Conservation (phyloP, 2,329 filamentous ascomycete species). For the Claviceps pazoutovae region DNA sequence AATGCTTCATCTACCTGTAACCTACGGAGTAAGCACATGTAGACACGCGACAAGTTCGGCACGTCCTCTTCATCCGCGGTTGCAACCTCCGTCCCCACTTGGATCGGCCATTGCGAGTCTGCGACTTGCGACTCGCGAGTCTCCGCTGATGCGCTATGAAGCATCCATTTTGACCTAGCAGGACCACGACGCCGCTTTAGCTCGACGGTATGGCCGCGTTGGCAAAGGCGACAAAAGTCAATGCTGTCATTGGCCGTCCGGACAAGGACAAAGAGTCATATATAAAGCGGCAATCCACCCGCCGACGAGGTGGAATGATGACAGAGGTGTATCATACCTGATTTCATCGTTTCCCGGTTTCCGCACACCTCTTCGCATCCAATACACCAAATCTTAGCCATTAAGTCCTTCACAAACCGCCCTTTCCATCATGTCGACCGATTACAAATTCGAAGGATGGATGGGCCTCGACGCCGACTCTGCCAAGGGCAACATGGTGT, state of each 20-base stretch:
- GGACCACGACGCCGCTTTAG: neutral
- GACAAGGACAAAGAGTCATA: neutral
- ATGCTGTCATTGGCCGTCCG: conserved; percentile 1
- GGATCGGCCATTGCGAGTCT: too few relatives aligned
- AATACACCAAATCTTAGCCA: too few relatives aligned
- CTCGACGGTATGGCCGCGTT: neutral
- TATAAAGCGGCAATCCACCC: neutral
- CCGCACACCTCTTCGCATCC: neutral
- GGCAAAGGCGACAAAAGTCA: neutral
- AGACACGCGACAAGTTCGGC: neutral
- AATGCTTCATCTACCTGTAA: too few relatives aligned
- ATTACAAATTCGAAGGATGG: conserved; percentile 39
- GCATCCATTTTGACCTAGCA: neutral
- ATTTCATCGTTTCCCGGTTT: neutral
- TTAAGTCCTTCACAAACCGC: neutral
- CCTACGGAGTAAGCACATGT: too few relatives aligned
- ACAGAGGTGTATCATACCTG: accelerated
- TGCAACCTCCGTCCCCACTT: neutral
- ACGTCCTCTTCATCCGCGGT: neutral
- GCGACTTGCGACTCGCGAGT: neutral
- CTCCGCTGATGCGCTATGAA: neutral
- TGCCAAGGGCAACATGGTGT: conserved; percentile 37
- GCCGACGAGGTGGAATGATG: too few relatives aligned
- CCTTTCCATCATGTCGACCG: conserved; percentile 11
- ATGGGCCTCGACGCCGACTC: conserved; percentile 27